phyloP scores from a whole-genome alignment of 2,329 filamentous ascomycete genomes.

The Pseudogymnoascus sp. region DNA sequence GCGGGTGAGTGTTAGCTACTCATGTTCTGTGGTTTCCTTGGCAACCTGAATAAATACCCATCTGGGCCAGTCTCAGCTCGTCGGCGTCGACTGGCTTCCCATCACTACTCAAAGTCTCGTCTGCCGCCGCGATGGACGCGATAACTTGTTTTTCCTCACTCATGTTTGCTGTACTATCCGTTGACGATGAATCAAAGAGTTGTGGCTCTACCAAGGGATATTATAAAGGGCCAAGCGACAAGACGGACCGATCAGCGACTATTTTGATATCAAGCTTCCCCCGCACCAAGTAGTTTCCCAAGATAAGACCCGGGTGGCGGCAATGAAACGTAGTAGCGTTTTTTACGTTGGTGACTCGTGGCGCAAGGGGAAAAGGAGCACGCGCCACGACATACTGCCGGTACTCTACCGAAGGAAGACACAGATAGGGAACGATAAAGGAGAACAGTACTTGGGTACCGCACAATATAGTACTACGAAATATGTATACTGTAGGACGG shows the following conservation, averaged over 20 bases:
- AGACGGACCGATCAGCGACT: not conserved
- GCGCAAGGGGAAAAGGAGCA: not conserved
- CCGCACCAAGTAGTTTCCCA: not conserved
- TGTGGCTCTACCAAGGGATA: not conserved
- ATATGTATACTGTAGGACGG: not conserved
- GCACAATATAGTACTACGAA: not conserved
- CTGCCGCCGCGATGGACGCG: not conserved
- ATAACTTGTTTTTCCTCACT: not conserved
- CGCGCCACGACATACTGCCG: not conserved
- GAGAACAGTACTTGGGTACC: not conserved
- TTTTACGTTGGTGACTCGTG: not conserved
- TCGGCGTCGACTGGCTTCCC: conserved; percentile 29
- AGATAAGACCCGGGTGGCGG: not conserved
- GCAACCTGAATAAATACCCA: conserved; percentile 29
- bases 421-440: not conserved
- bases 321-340: conserved; percentile 1
- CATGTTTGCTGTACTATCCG: not conserved
- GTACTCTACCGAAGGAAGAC: not conserved
- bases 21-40: not conserved
- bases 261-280: conserved; percentile 5
- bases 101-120: not conserved
- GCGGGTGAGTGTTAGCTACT: conserved; percentile 12
- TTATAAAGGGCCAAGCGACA: not conserved
- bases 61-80: conserved; percentile 37
- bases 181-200: not conserved